These are phyloP conservation scores for Ceratocystis alfenasii DNA, from an alignment of 2,329 filamentous ascomycete species.

Conservation along the genomic window DNA sequence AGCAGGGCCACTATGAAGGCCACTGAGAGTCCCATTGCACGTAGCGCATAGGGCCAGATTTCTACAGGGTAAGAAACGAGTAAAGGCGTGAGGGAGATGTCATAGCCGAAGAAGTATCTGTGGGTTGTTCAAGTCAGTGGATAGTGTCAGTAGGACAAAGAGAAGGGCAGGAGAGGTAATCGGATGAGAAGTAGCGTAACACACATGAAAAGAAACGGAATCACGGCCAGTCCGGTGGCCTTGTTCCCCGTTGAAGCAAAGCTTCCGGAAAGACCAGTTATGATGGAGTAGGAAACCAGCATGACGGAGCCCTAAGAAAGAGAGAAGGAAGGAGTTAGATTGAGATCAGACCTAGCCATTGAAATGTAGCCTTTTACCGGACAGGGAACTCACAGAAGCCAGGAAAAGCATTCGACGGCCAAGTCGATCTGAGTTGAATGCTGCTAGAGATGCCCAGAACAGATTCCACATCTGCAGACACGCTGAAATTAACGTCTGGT, in stretches of 20 bases:
- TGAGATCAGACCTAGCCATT: neutral
- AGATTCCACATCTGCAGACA: slow-evolving; percentile 30
- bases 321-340: slow-evolving; percentile 29
- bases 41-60: slow-evolving; percentile 45
- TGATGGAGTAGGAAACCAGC: slow-evolving; percentile 40
- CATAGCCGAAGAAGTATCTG: slow-evolving; percentile 21
- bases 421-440: slow-evolving; percentile 37
- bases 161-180: neutral
- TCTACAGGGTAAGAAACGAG: slow-evolving; percentile 42
- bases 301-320: slow-evolving; percentile 29
- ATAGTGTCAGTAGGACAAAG: neutral
- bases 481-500: slow-evolving; percentile 30
- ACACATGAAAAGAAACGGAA: slow-evolving; percentile 53
- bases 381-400: slow-evolving; percentile 33
- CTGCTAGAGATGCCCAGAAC: slow-evolving; percentile 33
- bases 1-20: slow-evolving; percentile 43
- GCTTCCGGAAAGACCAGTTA: slow-evolving; percentile 32
- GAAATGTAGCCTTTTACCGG: neutral
- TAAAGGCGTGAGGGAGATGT: slow-evolving; percentile 32
- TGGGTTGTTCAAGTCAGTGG: neutral
- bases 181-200: neutral
- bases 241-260: slow-evolving; percentile 33
- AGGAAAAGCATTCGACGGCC: slow-evolving; percentile 40
- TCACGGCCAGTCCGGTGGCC: slow-evolving; percentile 30
- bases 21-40: slow-evolving; percentile 46